A percentile compares a stretch with the other conserved stretches of the same genome.
phyloP scores from a whole-genome alignment of 345 rosid genomes.

The Boechera divaricarpa region DNA sequence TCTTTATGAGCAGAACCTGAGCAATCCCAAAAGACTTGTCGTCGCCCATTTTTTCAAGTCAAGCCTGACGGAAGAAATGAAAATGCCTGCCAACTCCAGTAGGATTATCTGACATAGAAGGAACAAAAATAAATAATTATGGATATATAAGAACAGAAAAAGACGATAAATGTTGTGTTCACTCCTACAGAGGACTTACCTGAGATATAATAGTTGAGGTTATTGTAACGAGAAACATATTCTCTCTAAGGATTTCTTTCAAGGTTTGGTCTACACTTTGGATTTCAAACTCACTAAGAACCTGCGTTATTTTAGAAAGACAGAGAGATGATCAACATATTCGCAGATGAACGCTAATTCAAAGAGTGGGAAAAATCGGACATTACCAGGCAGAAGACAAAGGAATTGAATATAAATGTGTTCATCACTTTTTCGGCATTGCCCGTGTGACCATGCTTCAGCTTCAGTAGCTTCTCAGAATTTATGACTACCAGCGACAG shows the following conservation, averaged over 20 bases:
- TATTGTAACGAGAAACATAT: constrained; percentile 61
- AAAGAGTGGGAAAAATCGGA: constrained; percentile 20
- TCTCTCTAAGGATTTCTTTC: constrained; percentile 63
- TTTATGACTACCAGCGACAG: constrained; percentile 61
- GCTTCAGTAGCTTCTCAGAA: constrained; percentile 46
- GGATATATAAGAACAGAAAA: neutral
- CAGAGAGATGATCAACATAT: constrained; percentile 6
- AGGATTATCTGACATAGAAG: constrained; percentile 55
- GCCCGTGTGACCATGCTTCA: constrained; percentile 45
- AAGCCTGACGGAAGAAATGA: constrained; percentile 55
- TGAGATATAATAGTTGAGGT: constrained; percentile 61
- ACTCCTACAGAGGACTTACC: constrained; percentile 44
- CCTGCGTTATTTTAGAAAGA: constrained; percentile 43
- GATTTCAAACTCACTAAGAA: constrained; percentile 79
- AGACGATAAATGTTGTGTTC: neutral
- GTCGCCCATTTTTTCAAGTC: constrained; percentile 62
- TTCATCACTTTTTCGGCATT: constrained; percentile 62
- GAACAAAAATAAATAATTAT: neutral
- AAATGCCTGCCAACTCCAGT: constrained; percentile 61
- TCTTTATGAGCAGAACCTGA: constrained; percentile 55
- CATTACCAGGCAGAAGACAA: constrained; percentile 76
- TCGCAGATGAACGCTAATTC: neutral
- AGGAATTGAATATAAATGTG: constrained; percentile 69
- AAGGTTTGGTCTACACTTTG: constrained; percentile 66
- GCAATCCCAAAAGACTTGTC: constrained; percentile 50